phyloP scores from a whole-genome alignment of 257 asterid species.

The Echium plantagineum region DNA sequence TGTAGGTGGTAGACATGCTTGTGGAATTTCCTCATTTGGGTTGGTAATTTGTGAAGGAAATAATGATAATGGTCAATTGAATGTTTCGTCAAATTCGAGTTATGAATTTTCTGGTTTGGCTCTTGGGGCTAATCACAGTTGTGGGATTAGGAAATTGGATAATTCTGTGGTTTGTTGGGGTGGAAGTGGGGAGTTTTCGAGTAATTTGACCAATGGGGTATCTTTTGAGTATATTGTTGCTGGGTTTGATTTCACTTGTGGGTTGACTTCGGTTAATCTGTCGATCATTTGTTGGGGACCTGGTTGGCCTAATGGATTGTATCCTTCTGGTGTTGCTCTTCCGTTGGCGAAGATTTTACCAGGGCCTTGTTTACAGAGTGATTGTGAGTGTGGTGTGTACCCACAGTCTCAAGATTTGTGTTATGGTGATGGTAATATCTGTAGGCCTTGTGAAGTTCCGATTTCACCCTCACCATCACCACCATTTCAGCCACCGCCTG shows the following conservation, averaged over 20 bases:
- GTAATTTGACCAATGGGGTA: slow-evolving; percentile 18
- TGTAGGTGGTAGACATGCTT: slow-evolving; percentile 58
- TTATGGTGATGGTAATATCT: slow-evolving; percentile 61
- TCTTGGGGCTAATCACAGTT: slow-evolving; percentile 54
- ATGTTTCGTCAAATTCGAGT: slow-evolving; percentile 31
- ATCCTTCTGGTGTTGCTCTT: slow-evolving; percentile 28
- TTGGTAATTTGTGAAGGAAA: slow-evolving; percentile 48
- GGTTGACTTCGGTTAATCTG: slow-evolving; percentile 47
- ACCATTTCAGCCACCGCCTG: slow-evolving; percentile 6
- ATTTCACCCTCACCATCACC: slow-evolving; percentile 9
- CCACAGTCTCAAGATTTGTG: slow-evolving; percentile 55
- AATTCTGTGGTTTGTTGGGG: slow-evolving; percentile 83
- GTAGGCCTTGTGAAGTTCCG: slow-evolving; percentile 52
- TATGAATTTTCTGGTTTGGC: slow-evolving; percentile 35
- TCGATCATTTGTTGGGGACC: slow-evolving; percentile 79
- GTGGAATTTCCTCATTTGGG: slow-evolving; percentile 45
- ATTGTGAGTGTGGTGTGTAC: slow-evolving; percentile 52
- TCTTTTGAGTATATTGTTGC: slow-evolving; percentile 64
- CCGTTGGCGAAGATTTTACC: slow-evolving; percentile 58
- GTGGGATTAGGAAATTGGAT: slow-evolving; percentile 46
- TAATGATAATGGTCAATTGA: slow-evolving; percentile 41
- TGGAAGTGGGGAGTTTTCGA: slow-evolving; percentile 23
- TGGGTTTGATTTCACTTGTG: slow-evolving; percentile 64
- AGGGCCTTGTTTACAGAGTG: slow-evolving; percentile 45
- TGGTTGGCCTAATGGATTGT: slow-evolving; percentile 41